Evolutionary conservation across 306 rosid genomes (phyloP).

Genomic region (Vigna reflexopilosa): DNA sequence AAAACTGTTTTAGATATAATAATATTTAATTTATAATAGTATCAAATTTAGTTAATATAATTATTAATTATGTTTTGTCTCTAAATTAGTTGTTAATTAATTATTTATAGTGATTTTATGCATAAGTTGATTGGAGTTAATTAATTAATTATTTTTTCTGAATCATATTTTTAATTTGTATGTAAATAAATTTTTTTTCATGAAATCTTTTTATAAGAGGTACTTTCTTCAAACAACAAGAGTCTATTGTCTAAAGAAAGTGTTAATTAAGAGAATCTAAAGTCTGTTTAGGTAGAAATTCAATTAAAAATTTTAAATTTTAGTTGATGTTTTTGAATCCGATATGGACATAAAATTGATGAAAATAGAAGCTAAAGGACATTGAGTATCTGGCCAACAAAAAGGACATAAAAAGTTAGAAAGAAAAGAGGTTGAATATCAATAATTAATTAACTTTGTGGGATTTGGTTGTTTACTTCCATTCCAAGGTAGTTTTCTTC

Average conservation of each 20-base stretch:
- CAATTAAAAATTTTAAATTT: neutral
- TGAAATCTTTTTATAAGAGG: too few species aligned
- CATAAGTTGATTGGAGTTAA: too few species aligned
- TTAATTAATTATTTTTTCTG: too few species aligned
- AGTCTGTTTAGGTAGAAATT: neutral
- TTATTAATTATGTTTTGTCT: too few species aligned
- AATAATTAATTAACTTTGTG: constrained; percentile 1
- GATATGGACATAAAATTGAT: constrained; percentile 1
- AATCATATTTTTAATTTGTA: too few species aligned
- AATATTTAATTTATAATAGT: too few species aligned
- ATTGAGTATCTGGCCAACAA: constrained; percentile 13
- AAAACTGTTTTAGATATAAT: too few species aligned
- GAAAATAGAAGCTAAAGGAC: neutral
- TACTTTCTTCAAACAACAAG: too few species aligned
- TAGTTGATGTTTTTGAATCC: neutral
- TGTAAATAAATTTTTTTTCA: too few species aligned
- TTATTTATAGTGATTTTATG: too few species aligned
- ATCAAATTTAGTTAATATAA: too few species aligned
- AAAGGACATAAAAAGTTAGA: constrained; percentile 8
- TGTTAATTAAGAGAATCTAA: neutral
- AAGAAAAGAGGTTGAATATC: neutral
- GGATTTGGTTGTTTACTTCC: constrained; percentile 10
- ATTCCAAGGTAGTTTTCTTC: constrained; percentile 4
- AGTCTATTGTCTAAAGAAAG: neutral
- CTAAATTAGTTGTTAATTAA: too few species aligned